Conservation (phyloP, 176 grass and related monocot genomes). For the maize (Zea mays) region Zm-B73-REFERENCE-NAM-5.0 NC_050099.1:185443501-185444000, state of each 20-base stretch:
- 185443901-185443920: too few species aligned
- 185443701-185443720: neutral
- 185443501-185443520: neutral
- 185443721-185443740: neutral
- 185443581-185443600: neutral
- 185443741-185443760: neutral
- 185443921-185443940: too few species aligned
- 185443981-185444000: neutral
- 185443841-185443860: neutral
- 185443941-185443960: too few species aligned
- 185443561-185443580: neutral
- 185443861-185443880: neutral
- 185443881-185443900: too few species aligned
- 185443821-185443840: neutral
- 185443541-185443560: conserved; percentile 1
- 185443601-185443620: conserved; percentile 12
- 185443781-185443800: neutral
- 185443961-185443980: too few species aligned
- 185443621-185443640: neutral
- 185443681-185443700: conserved; percentile 3
- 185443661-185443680: conserved; percentile 4
- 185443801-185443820: neutral
- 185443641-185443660: neutral
- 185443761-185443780: neutral
- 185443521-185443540: conserved; percentile 21